A percentile compares a stretch with the other conserved stretches of the same genome.
phyloP scores from a whole-genome alignment of 371 early-diverging fungal genomes.

The Rhizomucor pusillus region DNA sequence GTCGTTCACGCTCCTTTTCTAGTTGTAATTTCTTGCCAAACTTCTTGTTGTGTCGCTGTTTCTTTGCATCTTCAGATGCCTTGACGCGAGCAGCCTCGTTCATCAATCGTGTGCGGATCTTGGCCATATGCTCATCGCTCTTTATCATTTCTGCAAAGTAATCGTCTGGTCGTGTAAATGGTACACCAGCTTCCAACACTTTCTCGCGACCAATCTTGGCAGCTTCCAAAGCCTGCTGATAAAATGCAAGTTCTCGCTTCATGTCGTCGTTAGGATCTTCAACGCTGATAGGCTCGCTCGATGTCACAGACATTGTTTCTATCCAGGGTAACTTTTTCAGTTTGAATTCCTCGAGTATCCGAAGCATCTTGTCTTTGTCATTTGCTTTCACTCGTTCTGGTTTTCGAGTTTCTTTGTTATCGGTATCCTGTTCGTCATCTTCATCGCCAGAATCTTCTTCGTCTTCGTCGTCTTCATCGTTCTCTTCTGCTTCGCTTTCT shows the following conservation, averaged over 20 bases:
- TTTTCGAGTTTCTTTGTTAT: not conserved
- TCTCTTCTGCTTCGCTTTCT: constrained; percentile 17
- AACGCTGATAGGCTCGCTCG: constrained; percentile 55
- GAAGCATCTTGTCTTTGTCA: not conserved
- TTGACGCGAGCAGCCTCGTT: constrained; percentile 80
- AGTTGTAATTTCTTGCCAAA: constrained; percentile 96
- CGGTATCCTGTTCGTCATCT: not conserved
- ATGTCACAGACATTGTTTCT: constrained; percentile 77
- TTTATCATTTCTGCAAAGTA: constrained; percentile 98
- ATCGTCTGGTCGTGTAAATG: constrained; percentile 86
- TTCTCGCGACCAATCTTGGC: constrained; percentile 64
- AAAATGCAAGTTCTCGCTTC: constrained; percentile 88
- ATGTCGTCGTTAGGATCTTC: constrained; percentile 83
- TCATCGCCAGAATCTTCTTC: constrained; percentile 3
- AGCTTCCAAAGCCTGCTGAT: constrained; percentile 85
- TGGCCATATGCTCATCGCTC: constrained; percentile 91
- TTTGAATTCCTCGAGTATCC: constrained; percentile 54
- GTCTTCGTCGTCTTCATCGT: constrained; percentile 3
- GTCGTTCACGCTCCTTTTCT: constrained; percentile 79
- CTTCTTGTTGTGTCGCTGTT: constrained; percentile 87
- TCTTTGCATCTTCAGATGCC: constrained; percentile 82
- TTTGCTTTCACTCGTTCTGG: constrained; percentile 1
- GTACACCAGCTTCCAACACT: constrained; percentile 59
- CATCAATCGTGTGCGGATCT: constrained; percentile 77
- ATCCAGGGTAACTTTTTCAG: constrained; percentile 77